Base-by-base conservation (phyloP, 495 filamentous ascomycete species). In the Podospora comata region DNA sequence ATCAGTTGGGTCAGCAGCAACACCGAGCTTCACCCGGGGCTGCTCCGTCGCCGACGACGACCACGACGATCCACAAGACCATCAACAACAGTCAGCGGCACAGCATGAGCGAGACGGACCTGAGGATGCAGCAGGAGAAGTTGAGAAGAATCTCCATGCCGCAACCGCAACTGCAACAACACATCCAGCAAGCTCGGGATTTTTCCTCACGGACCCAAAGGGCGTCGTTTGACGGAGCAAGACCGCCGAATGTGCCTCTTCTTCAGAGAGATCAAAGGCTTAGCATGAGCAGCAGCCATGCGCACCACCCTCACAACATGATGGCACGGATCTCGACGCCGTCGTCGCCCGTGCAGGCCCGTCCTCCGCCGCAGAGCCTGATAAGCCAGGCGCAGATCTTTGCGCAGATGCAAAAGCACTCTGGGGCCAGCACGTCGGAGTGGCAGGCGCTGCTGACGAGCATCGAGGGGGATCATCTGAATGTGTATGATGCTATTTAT, bases 401-500 rank as follows among this genome's bases (percentile, higher is more conserved):
- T 28, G 59, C 67, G 18, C 71, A 75, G 11, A 30, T 73, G 7
- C 75, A 77, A 11, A 80, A 81, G 60, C 72, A 65, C 3, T 62
- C 68, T 27, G 70, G 39, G 54, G 82, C 89, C 9, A 86, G 88
- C 2, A 77, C 87, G 65, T 82, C 87, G 0, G 92, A 94, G 69
- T 95, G 92, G 92, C 92, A 94, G 74, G 85, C 87, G 15, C 84
- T 95, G 1, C 81, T 94, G 19, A 88, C 89, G 55, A 88, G 87
- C 48, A 87, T 96, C 79, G 92, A 95, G 68, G 87, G 87, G 44
- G 91, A 90, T 4, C 87, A 86, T 72, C 87, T 88, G 18, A 94
- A 92, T 73, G 87, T 94, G 11, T 95, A 93, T 82, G 91, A 91
- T 69, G 88, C 89, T 11, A 92, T 94, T 64, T 94, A 94, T 72